These are phyloP conservation scores for Globisporangium paroecandrum DNA, from an alignment of 352 stramenopile genomes.

Conservation along the genomic window DNA sequence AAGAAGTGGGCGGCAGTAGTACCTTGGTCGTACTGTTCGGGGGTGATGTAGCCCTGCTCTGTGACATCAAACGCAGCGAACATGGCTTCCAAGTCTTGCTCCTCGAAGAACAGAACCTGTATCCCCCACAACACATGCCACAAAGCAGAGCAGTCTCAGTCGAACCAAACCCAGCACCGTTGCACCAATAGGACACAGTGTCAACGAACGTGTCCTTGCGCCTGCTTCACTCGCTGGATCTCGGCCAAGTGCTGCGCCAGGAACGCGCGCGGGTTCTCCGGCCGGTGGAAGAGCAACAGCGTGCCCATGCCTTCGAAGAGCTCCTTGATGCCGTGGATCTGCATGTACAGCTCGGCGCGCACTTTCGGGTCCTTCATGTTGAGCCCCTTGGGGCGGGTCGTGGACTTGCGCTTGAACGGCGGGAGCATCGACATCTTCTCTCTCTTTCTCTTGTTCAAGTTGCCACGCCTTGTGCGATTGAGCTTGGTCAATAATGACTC, in stretches of 20 bases:
- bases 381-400: slow-evolving; percentile 17
- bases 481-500: not conserved
- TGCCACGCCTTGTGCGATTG: not conserved
- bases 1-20: not conserved
- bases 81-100: slow-evolving; percentile 69
- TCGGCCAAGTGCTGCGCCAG: slow-evolving; percentile 53
- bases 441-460: not conserved
- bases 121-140: too few relatives aligned
- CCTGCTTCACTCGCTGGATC: slow-evolving; percentile 53
- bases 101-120: slow-evolving; percentile 68
- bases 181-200: not conserved
- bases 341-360: slow-evolving; percentile 57
- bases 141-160: not conserved
- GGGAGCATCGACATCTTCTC: slow-evolving; percentile 1
- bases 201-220: slow-evolving; percentile 40
- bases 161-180: not conserved
- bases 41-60: slow-evolving; percentile 58
- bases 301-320: slow-evolving; percentile 64
- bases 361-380: slow-evolving; percentile 69
- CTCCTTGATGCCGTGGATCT: slow-evolving; percentile 62
- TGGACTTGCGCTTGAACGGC: slow-evolving; percentile 10
- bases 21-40: slow-evolving; percentile 68
- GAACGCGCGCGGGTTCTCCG: slow-evolving; percentile 56
- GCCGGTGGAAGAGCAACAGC: slow-evolving; percentile 61
- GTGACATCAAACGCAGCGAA: slow-evolving; percentile 74